Base-by-base conservation (phyloP, 2,329 filamentous ascomycete species). In the Zopfia rhizophila region DNA sequence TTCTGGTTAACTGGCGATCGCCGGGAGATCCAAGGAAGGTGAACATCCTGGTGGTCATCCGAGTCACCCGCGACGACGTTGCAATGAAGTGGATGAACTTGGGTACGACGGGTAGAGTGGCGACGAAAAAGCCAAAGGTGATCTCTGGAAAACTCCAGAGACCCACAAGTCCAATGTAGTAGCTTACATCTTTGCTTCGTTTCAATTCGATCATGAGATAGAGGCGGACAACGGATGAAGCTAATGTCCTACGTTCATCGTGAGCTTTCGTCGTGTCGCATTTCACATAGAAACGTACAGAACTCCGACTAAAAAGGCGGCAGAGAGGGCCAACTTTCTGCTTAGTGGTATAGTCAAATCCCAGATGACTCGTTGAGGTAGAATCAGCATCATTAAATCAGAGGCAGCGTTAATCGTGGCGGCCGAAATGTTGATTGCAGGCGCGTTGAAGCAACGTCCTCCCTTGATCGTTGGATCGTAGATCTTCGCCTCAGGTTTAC, bases 301-400 rank as follows among this genome's bases (percentile, higher is more conserved):
- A 12, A 44, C 29, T 2, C 43, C 56, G n/a, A 57, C 14, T 3
- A 52, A 23, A 12, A 60, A 57, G 1, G 52, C 54, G 5, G 43
- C 45, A 27, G 48, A 51, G 1, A 60, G 38, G 7, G 44, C 54
- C 38, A 32, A 41, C 23, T 53, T 57, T 3, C 45, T 36, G n/a
- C n/a, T n/a, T n/a, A n/a, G n/a, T n/a, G n/a, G n/a, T n/a, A n/a
- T n/a, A n/a, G n/a, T n/a, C 29, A 72, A 35, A 1, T 35, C 28
- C 67, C 67, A 71, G 35, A 72, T 71, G 14, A 69, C 54, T 25
- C 51, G 47, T 39, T 72, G 70, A 6, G 67, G 70, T 6, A 72
- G 51, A 1, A 69, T 3, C 23, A 72, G 52, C 49, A 72, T 68
- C 11, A 56, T 42, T 6, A 69, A 36, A 29, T 72, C 68, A 3